Base-by-base conservation (phyloP, 176 grass and related monocot species). In the Panicum miliaceum region DNA sequence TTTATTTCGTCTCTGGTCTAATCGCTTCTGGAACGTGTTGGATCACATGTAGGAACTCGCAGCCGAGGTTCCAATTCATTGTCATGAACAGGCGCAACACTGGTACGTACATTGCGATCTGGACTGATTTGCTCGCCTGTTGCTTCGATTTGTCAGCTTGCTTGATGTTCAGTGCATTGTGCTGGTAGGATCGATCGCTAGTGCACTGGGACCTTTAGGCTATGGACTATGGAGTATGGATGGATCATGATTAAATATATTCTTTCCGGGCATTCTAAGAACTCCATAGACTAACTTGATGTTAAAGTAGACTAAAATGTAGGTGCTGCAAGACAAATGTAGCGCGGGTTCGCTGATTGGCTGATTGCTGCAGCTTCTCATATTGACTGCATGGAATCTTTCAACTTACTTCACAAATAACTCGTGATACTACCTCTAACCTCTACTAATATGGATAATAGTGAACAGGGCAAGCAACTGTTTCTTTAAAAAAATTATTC, bases 1-100 rank as follows among this genome's bases (percentile, higher is more conserved):
- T 77, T 37, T 64, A 2, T 18, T 22, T 26, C 68, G 19, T 36
- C 47, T 72, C 43, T 9, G 48, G 38, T 77, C 72, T 90, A 76
- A 88, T 74, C 62, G 12, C 27, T 35, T 80, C 8, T 32, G 62
- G 76, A 63, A 77, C 25, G 42, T 62, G 71, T 70, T 71, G 69
- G 87, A 53, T 84, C 51, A 50, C 52, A 11, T 89, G 77, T 71
- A 94, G 92, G 87, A 94, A 90, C 59, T 76, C 82, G 43, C 89
- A 91, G 63, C 92, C 90, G 61, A 90, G 92, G 72, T 94, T 94
- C 80, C 92, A 94, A 62, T 94, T 94, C 77, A 94, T 94, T 73
- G 93, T 95, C 82, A 95, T 95, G 93, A 95, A 95, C 70, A 84
- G 93, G 57, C 93, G 88, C 68, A 95, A 88, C 53, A 94, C 90